A percentile compares a stretch with the other conserved stretches of the same genome.
Conservation (phyloP, 2,329 filamentous ascomycete genomes). For the Xylaria sp. region DNA sequence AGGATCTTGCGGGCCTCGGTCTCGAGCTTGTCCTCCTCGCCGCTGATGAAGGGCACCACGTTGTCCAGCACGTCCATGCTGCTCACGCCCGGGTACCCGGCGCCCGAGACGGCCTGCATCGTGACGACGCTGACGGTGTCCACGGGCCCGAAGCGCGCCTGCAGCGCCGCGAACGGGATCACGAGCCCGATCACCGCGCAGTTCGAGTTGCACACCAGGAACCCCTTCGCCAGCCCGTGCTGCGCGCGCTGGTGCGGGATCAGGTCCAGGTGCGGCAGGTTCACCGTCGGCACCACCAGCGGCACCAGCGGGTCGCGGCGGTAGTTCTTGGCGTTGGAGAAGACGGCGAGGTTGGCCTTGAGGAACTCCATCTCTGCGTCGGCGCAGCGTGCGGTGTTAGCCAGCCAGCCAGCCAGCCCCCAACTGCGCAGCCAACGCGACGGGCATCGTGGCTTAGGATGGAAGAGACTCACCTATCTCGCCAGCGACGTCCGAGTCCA, state of each 20-base stretch:
- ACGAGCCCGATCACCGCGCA: constrained; percentile 97
- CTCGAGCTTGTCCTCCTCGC: constrained; percentile 96
- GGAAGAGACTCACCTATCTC: constrained; percentile 71
- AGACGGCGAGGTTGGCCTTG: constrained; percentile 85
- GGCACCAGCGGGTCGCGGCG: constrained; percentile 88
- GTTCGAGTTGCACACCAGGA: constrained; percentile 97
- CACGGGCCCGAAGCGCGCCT: constrained; percentile 83
- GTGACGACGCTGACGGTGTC: constrained; percentile 81
- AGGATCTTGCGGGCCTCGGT: constrained; percentile 95
- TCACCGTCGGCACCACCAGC: constrained; percentile 93
- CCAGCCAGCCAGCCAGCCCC: too few species aligned
- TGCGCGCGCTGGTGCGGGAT: constrained; percentile 86
- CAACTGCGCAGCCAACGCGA: too few species aligned
- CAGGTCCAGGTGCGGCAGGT: constrained; percentile 83
- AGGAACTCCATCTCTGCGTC: constrained; percentile 84
- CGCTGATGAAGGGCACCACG: constrained; percentile 89
- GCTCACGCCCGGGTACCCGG: constrained; percentile 87
- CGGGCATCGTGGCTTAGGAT: too few species aligned
- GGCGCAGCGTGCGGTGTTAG: neutral
- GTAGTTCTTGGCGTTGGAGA: constrained; percentile 98
- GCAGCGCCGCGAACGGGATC: constrained; percentile 90
- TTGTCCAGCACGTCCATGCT: constrained; percentile 98
- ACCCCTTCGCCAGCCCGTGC: constrained; percentile 77
- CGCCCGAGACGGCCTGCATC: constrained; percentile 92
- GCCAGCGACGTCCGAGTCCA: constrained; percentile 91